Evolutionary conservation across 352 stramenopile genomes (phyloP), one percentile per base, ranked within the genome.

Genomic region (Blastocystis sp.): DNA sequence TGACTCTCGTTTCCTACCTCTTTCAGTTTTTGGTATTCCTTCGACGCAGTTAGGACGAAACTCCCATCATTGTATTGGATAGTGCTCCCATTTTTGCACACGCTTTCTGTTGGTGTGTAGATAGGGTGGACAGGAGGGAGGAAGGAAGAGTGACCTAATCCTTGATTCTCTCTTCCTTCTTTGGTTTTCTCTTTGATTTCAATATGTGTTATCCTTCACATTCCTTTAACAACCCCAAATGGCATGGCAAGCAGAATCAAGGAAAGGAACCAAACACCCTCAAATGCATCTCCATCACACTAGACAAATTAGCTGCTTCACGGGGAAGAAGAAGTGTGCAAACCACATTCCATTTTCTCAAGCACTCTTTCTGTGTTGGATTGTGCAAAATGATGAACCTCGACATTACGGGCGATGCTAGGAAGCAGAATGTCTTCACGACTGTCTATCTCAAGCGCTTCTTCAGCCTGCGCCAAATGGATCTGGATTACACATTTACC

Each of bases 401-500:
- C 48, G 74, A 84, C 28, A 64, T 84, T 10, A 84, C 48, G 34
- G 24, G 28, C 10, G 74, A 84, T 17, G 34, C 52, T 6, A 28
- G 74, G 43, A 84, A 64, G 38, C 74, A 84, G 54, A 54, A 45
- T 70, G 11, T 84, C n/a, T 84, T 68, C 48, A 54, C 38, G 17
- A 68, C 48, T 2, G 66, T 84, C 89, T 95, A 95, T 90, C 93
- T 95, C 76, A 89, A 92, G 71, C 93, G 93, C 48, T 90, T 95
- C 28, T 14, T 94, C 7, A 93, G 95, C 90, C 94, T 94, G 89
- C 91, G 92, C 77, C 93, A 95, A 87, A 95, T 95, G 93, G 93
- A 95, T 89, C 87, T 95, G 57, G 93, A 95, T 82, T 93, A 93
- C 38, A 95, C 93, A 1, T 95, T 94, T 89, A 94, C 95, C 84